phyloP scores from a whole-genome alignment of 2,329 filamentous ascomycete species.

The Sordariomycetes sp. region DNA sequence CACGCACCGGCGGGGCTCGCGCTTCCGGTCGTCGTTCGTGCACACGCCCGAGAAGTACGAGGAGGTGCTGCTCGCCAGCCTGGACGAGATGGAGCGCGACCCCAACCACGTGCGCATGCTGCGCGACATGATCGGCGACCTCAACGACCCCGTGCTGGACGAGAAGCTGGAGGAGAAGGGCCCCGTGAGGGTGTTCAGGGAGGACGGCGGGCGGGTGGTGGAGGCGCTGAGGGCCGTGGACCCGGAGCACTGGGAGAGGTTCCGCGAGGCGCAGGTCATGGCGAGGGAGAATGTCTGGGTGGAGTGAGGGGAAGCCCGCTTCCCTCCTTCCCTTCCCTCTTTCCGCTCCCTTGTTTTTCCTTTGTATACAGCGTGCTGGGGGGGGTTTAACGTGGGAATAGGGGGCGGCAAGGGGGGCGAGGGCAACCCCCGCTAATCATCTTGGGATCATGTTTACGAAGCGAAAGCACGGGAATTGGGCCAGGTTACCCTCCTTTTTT shows the following conservation, averaged over 20 bases:
- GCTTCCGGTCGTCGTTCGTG: slow-evolving; percentile 42
- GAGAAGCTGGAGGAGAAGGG: slow-evolving; percentile 45
- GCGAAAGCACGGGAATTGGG: no score
- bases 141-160: slow-evolving; percentile 48
- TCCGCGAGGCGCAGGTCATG: slow-evolving; percentile 46
- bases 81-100: slow-evolving; percentile 39
- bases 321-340: no score
- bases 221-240: slow-evolving; percentile 46
- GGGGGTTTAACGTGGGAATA: no score
- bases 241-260: slow-evolving; percentile 52
- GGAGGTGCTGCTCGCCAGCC: slow-evolving; percentile 32
- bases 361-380: no score
- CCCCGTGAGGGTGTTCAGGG: slow-evolving; percentile 49
- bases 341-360: no score
- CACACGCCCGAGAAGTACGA: slow-evolving; percentile 34
- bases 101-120: slow-evolving; percentile 42
- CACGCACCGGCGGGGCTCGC: slow-evolving; percentile 43
- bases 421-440: no score
- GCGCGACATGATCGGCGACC: slow-evolving; percentile 50
- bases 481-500: no score
- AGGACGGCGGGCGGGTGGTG: slow-evolving; percentile 40
- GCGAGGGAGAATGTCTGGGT: slow-evolving; percentile 2
- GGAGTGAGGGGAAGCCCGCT: background rate
- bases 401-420: no score
- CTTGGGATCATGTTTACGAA: no score